phyloP scores from a whole-genome alignment of 2,329 filamentous ascomycete genomes.

The Coniochaeta pulveracea region DNA sequence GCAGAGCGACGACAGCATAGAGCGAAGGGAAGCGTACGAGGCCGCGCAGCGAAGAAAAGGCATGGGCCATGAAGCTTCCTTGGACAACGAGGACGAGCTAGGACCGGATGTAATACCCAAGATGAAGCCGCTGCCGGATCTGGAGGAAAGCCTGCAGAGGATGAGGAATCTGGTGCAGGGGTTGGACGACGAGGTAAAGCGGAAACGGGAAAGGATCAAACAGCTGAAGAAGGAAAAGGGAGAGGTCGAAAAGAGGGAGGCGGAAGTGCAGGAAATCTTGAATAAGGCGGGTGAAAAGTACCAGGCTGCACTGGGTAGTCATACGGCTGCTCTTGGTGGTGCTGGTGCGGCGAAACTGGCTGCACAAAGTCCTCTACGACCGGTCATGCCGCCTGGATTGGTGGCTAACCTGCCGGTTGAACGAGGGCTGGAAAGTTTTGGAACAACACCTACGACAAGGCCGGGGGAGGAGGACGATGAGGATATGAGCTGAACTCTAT shows the following conservation, averaged over 20 bases:
- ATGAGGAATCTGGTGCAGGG: slow-evolving; percentile 49
- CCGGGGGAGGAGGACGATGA: slow-evolving; percentile 18
- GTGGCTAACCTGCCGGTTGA: slow-evolving; percentile 18
- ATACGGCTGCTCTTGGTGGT: slow-evolving; percentile 2
- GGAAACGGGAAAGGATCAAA: slow-evolving; percentile 52
- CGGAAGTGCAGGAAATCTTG: slow-evolving; percentile 68
- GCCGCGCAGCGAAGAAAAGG: slow-evolving; percentile 75
- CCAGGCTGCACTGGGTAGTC: slow-evolving; percentile 27
- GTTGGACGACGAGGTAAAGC: slow-evolving; percentile 52
- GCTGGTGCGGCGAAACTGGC: slow-evolving; percentile 11
- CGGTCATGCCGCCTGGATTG: slow-evolving; percentile 9
- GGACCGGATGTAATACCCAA: slow-evolving; percentile 40
- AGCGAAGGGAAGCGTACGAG: slow-evolving; percentile 74
- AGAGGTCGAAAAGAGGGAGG: slow-evolving; percentile 57
- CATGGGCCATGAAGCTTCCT: slow-evolving; percentile 59
- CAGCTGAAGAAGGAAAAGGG: slow-evolving; percentile 57
- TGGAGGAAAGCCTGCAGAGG: slow-evolving; percentile 54
- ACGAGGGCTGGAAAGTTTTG: slow-evolving; percentile 35
- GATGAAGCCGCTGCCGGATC: slow-evolving; percentile 66
- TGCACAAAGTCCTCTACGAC: slow-evolving; percentile 17
- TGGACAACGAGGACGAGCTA: slow-evolving; percentile 26
- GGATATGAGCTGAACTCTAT: slow-evolving; percentile 10
- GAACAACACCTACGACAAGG: slow-evolving; percentile 27
- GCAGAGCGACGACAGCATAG: slow-evolving; percentile 42
- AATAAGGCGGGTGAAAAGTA: slow-evolving; percentile 66